These are phyloP conservation scores for Pisolithus orientalis DNA, from an alignment of 768 basidiomycete genomes.

Conservation along the genomic window DNA sequence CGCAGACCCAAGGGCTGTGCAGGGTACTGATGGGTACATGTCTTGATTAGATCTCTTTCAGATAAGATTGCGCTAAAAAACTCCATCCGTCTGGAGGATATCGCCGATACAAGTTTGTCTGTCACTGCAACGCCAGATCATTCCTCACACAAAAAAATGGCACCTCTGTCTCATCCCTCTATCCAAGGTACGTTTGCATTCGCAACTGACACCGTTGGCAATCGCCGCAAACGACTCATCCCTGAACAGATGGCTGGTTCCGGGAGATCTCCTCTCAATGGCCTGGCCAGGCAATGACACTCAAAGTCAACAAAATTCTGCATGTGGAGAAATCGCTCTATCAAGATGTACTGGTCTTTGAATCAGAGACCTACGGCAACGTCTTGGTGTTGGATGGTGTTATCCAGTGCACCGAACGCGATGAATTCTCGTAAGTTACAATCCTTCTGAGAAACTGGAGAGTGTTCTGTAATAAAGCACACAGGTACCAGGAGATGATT, in stretches of 20 bases:
- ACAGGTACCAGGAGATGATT: constrained; percentile 98
- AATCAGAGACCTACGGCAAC: constrained; percentile 95
- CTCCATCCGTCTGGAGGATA: too few species aligned
- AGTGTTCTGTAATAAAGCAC: neutral
- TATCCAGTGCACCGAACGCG: constrained; percentile 95
- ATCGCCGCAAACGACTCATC: neutral
- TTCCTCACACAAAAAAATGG: constrained; percentile 32
- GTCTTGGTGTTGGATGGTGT: constrained; percentile 93
- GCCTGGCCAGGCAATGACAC: constrained; percentile 96
- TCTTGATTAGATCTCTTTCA: neutral
- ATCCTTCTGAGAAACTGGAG: neutral
- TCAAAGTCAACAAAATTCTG: constrained; percentile 92
- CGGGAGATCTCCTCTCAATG: constrained; percentile 92
- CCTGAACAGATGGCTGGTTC: constrained; percentile 81
- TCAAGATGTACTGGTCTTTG: constrained; percentile 97
- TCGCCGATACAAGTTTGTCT: too few species aligned
- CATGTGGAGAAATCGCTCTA: constrained; percentile 90
- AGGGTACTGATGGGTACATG: neutral
- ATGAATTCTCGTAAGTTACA: constrained; percentile 88
- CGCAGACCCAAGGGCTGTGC: neutral
- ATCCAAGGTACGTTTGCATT: constrained; percentile 38
- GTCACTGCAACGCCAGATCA: neutral
- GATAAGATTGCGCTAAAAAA: neutral
- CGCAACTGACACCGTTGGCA: neutral
- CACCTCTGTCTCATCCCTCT: constrained; percentile 51